phyloP scores from a whole-genome alignment of 2,329 filamentous ascomycete species.

The Pseudogymnoascus sp. region DNA sequence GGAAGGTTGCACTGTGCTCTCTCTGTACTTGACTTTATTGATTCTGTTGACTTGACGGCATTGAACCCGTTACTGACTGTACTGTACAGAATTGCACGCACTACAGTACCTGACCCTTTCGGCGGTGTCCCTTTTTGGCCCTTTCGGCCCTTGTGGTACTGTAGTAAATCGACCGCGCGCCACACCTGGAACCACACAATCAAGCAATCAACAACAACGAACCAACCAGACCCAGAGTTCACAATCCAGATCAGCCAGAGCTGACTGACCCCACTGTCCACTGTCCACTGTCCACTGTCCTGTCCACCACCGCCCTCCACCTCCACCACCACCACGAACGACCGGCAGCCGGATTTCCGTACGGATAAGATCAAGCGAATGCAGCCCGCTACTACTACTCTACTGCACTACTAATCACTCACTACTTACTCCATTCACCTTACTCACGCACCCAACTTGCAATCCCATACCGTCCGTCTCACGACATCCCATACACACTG shows the following conservation, averaged over 20 bases:
- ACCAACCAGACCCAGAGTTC: neutral
- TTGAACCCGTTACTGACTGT: neutral
- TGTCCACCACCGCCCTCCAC: neutral
- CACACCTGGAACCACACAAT: neutral
- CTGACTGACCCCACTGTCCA: neutral
- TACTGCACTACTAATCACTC: neutral
- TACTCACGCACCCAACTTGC: neutral
- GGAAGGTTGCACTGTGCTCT: neutral
- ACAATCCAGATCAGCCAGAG: neutral
- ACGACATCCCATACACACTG: neutral
- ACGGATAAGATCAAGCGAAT: slow-evolving; percentile 6
- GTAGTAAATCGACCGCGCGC: neutral
- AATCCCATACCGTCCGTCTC: slow-evolving; percentile 2
- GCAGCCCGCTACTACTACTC: neutral
- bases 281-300: neutral
- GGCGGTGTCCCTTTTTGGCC: neutral
- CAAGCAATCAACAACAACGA: neutral
- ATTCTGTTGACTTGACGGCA: neutral
- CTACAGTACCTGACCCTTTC: neutral
- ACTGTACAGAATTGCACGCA: neutral
- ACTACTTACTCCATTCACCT: neutral
- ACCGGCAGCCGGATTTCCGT: slow-evolving; percentile 2
- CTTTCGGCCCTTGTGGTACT: neutral
- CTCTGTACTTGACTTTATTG: neutral
- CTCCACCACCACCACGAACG: neutral